These are phyloP conservation scores for Hyaloscypha finlandica DNA, from an alignment of 495 filamentous ascomycete genomes.

Conservation along the genomic window DNA sequence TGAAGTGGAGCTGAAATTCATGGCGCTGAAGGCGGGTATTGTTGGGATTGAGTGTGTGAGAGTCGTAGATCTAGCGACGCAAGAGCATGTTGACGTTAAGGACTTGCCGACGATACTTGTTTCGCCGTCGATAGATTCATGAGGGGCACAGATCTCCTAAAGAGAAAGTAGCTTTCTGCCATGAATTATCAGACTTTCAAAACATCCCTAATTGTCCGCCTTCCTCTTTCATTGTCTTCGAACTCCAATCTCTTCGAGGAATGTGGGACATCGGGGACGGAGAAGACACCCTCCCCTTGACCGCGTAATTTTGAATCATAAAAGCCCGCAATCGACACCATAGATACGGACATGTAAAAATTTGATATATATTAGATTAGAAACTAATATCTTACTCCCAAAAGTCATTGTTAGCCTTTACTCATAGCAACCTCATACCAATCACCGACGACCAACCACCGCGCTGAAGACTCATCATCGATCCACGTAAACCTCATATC, in stretches of 20 bases:
- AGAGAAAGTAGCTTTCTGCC: neutral
- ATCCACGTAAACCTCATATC: neutral
- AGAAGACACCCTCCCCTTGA: too few species aligned
- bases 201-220: too few species aligned
- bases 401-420: neutral
- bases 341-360: neutral
- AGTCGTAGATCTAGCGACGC: constrained; percentile 77
- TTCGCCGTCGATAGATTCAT: constrained; percentile 8
- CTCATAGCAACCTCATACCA: neutral
- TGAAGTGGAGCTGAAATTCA: constrained; percentile 74
- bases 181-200: neutral
- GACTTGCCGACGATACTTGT: constrained; percentile 77
- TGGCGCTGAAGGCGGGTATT: constrained; percentile 74
- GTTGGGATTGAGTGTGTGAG: constrained; percentile 78
- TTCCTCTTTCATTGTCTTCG: too few species aligned
- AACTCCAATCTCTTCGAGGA: too few species aligned
- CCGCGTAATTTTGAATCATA: too few species aligned
- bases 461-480: neutral
- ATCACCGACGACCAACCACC: neutral
- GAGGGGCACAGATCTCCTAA: neutral
- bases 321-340: neutral
- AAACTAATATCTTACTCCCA: neutral
- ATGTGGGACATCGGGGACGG: too few species aligned
- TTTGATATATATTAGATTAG: neutral
- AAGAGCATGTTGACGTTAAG: constrained; percentile 79